Evolutionary conservation across 1,139 yeast genomes (phyloP).

Genomic region (Candida buenavistaensis): DNA sequence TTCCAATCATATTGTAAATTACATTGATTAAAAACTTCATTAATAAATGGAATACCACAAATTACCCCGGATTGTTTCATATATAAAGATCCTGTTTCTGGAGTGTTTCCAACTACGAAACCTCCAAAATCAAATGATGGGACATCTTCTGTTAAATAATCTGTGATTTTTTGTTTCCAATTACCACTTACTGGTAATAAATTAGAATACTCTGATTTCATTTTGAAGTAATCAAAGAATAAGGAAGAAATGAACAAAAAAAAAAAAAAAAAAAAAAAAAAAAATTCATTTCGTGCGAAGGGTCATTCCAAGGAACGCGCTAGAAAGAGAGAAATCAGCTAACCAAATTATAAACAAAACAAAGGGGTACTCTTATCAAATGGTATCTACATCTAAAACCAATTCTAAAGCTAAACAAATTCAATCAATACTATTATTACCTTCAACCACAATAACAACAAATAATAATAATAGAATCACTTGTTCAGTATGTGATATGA

Average conservation of each 20-base stretch:
- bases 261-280: constrained; percentile 5
- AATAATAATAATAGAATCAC: too few relatives aligned
- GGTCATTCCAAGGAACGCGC: too few relatives aligned
- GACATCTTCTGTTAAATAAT: constrained; percentile 81
- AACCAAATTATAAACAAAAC: too few relatives aligned
- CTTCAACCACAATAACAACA: constrained; percentile 7
- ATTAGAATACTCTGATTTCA: constrained; percentile 42
- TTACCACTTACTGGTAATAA: constrained; percentile 71
- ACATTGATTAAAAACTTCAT: constrained; percentile 81
- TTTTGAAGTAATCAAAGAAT: constrained; percentile 7
- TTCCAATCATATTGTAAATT: constrained; percentile 72
- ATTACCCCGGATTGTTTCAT: constrained; percentile 81
- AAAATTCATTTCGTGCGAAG: too few relatives aligned
- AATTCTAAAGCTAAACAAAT: constrained; percentile 9
- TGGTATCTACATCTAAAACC: not conserved
- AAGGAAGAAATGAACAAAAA: not conserved
- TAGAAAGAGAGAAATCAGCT: too few relatives aligned
- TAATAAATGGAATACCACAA: constrained; percentile 90
- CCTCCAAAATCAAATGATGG: constrained; percentile 96
- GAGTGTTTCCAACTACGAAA: constrained; percentile 80
- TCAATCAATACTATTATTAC: constrained; percentile 18
- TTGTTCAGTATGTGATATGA: constrained; percentile 62
- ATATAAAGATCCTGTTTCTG: constrained; percentile 71
- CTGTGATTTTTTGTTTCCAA: constrained; percentile 78
- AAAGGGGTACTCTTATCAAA: not conserved